These are phyloP conservation scores for Rasamsonia emersonii DNA, from an alignment of 2,329 filamentous ascomycete genomes.

Conservation along the genomic window DNA sequence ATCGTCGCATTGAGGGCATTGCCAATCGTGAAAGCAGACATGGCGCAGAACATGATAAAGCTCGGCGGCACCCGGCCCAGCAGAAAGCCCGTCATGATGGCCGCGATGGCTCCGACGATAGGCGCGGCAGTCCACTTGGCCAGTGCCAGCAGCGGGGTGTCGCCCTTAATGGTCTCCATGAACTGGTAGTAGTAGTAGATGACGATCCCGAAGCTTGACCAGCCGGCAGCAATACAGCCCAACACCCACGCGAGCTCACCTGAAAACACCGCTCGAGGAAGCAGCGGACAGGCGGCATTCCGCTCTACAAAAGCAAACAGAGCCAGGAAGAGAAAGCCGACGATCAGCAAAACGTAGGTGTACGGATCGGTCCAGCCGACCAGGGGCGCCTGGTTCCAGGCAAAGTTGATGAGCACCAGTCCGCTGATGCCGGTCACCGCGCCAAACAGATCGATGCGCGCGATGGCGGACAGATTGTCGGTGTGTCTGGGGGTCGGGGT, in stretches of 20 bases:
- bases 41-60: slow-evolving; percentile 28
- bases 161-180: slow-evolving; percentile 32
- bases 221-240: slow-evolving; percentile 45
- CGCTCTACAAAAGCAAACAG: slow-evolving; percentile 48
- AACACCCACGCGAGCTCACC: slow-evolving; percentile 49
- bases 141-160: slow-evolving; percentile 20
- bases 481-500: neutral
- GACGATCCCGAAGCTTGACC: slow-evolving; percentile 45
- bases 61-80: slow-evolving; percentile 21
- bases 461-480: slow-evolving; percentile 18
- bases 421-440: slow-evolving; percentile 43
- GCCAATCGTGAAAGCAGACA: slow-evolving; percentile 25
- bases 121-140: slow-evolving; percentile 20
- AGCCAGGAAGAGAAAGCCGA: slow-evolving; percentile 46
- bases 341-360: slow-evolving; percentile 47
- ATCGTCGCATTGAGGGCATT: slow-evolving; percentile 32
- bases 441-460: slow-evolving; percentile 31
- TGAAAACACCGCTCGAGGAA: slow-evolving; percentile 47
- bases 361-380: slow-evolving; percentile 51
- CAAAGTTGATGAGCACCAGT: slow-evolving; percentile 56
- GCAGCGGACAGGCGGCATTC: slow-evolving; percentile 45
- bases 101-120: slow-evolving; percentile 23
- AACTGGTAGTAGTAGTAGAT: slow-evolving; percentile 46
- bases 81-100: slow-evolving; percentile 26
- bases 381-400: slow-evolving; percentile 56